A percentile compares a stretch with the other conserved stretches of the same genome.
Evolutionary conservation across 2,329 filamentous ascomycete genomes (phyloP).

Genomic region (Colletotrichum acutatum): DNA sequence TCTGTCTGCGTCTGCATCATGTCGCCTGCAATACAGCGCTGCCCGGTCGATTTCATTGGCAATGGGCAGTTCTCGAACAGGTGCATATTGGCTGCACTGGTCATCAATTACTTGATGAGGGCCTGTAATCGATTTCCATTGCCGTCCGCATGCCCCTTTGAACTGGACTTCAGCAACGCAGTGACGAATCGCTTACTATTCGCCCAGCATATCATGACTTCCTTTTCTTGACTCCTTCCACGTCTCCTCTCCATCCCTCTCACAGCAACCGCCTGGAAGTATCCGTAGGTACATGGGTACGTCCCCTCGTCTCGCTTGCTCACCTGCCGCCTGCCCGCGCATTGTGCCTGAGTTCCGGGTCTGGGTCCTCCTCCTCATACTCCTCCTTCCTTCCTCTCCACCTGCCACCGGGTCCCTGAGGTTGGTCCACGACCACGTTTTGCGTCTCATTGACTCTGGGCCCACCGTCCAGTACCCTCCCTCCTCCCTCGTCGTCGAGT

Average conservation of each 20-base stretch:
- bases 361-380: not conserved
- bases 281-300: not conserved
- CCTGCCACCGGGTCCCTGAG: not conserved
- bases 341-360: not conserved
- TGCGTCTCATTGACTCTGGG: conserved; percentile 21
- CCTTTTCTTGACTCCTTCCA: not conserved
- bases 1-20: not conserved
- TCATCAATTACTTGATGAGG: not conserved
- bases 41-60: conserved; percentile 19
- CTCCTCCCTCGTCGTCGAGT: not conserved
- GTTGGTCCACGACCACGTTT: conserved; percentile 21
- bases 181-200: not conserved
- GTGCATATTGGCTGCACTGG: not conserved
- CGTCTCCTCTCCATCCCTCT: not conserved
- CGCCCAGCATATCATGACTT: not conserved
- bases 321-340: too few relatives aligned
- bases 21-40: not conserved
- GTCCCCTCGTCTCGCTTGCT: not conserved
- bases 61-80: not conserved
- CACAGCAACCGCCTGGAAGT: not conserved
- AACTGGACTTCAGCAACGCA: not conserved
- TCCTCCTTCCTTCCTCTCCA: too few relatives aligned
- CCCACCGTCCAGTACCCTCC: not conserved
- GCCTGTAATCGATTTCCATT: not conserved
- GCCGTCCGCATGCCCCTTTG: not conserved